Base-by-base conservation (phyloP, 495 filamentous ascomycete species). In the Aspergillus incahuasiensis region DNA sequence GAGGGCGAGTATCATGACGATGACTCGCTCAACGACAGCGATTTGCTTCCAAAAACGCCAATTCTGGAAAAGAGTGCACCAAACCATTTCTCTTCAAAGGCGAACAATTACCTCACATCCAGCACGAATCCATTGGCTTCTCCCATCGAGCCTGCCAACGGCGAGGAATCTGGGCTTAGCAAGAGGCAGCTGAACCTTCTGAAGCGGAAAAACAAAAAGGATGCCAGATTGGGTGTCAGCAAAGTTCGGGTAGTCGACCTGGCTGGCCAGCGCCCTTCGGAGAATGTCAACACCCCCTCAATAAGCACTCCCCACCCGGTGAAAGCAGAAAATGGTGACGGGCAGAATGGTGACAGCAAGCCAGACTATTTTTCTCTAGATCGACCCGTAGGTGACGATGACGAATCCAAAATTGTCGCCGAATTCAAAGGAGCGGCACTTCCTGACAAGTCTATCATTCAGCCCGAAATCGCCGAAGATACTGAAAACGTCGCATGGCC, bases 181-280 rank as follows among this genome's bases (percentile, higher is more conserved):
- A 88, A 91, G 54, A 85, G 94, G 13, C 94, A 97, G 66, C 78
- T 96, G 24, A 98, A 97, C 63, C 88, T 90, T 52, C 77, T 98
- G 9, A 98, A 98, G 68, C 83, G 94, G 15, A 95, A 95, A 65
- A 84, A 88, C 28, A 95, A 92, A 65, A 77, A 82, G 51, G 86
- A 88, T 63, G 90, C 90, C 8, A 91, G 90, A 66, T 85, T 89
- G 64, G 87, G 89, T 34, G 87, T 87, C 13, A 91, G 86, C 54
- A 97, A 97, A 68, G 91, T 95, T 38, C 79, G 86, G n/a, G 81
- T 90, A n/a, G 84, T 91, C 13, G 94, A 97, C 67, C 73, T 98
- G 38, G 86, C 87, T 0, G 78, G 86, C 25, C 82, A 89, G 30
- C 78, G 86, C 49, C 74, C 80, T 8, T 90, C 85, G 38, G 89